phyloP scores from a whole-genome alignment of 1,139 yeast species.

The Citeromyces hawaiiensis region DNA sequence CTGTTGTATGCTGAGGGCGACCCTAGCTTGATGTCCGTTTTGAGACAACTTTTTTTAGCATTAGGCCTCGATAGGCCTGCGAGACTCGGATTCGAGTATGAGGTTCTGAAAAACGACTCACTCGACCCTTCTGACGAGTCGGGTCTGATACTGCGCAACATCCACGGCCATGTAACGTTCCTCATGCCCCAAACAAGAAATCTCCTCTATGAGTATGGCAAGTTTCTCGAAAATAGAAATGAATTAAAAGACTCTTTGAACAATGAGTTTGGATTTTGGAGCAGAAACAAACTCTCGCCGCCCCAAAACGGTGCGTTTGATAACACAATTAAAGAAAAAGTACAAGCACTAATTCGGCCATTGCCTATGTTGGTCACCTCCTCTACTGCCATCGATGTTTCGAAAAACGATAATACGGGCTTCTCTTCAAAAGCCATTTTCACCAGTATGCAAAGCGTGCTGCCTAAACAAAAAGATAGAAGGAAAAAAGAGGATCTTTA shows the following conservation, averaged over 20 bases:
- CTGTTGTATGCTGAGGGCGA: slow-evolving; percentile 57
- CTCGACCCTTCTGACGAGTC: slow-evolving; percentile 3
- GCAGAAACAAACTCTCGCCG: background rate
- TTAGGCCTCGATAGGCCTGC: slow-evolving; percentile 38
- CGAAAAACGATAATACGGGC: background rate
- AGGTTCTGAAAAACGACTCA: slow-evolving; percentile 25
- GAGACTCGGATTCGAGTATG: slow-evolving; percentile 53
- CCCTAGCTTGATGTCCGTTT: slow-evolving; percentile 29
- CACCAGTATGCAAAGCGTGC: slow-evolving; percentile 17
- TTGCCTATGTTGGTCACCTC: background rate
- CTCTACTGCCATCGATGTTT: background rate
- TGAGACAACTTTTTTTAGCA: slow-evolving; percentile 34
- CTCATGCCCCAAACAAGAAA: slow-evolving; percentile 10
- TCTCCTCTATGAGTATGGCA: slow-evolving; percentile 8
- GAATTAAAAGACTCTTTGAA: slow-evolving; percentile 3
- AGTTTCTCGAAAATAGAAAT: slow-evolving; percentile 7
- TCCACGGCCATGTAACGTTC: background rate
- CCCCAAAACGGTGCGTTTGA: background rate
- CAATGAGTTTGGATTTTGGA: background rate
- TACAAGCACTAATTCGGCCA: background rate
- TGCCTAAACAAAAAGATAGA: slow-evolving; percentile 22
- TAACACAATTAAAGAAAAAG: background rate
- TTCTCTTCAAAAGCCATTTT: slow-evolving; percentile 1
- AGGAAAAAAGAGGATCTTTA: slow-evolving; percentile 34
- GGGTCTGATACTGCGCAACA: background rate